A percentile compares a stretch with the other conserved stretches of the same genome.
phyloP scores from a whole-genome alignment of 1,284 basidiomycete genomes.

The Boletus mariae region DNA sequence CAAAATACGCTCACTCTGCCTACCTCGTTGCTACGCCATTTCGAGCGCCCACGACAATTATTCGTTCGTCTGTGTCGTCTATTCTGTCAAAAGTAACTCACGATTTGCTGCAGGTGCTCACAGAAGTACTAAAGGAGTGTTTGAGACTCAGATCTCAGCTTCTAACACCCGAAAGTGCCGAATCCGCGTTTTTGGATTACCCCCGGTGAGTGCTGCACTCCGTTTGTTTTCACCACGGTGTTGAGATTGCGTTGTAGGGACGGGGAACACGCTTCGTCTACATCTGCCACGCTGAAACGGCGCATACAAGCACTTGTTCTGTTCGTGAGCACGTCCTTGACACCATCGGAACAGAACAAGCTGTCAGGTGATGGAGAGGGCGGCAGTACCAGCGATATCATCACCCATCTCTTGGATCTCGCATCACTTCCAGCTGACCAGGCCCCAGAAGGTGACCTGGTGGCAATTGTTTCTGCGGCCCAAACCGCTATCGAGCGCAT shows the following conservation, averaged over 20 bases:
- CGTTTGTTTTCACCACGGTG: not conserved
- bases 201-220: constrained; percentile 43
- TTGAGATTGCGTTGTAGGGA: constrained; percentile 38
- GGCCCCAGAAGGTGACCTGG: constrained; percentile 23
- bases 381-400: constrained; percentile 31
- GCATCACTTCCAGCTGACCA: constrained; percentile 15
- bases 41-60: constrained; percentile 49
- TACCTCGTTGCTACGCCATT: constrained; percentile 61
- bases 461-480: constrained; percentile 46
- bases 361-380: constrained; percentile 38
- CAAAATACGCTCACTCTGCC: constrained; percentile 63
- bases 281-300: constrained; percentile 44
- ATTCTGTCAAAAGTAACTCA: constrained; percentile 15
- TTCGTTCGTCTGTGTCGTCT: constrained; percentile 37
- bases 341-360: constrained; percentile 32
- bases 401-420: constrained; percentile 28
- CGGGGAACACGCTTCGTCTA: constrained; percentile 48
- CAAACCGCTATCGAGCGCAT: constrained; percentile 46
- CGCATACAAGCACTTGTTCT: constrained; percentile 65
- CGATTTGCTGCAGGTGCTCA: constrained; percentile 47
- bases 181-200: constrained; percentile 55
- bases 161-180: constrained; percentile 36
- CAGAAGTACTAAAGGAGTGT: constrained; percentile 67
- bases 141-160: constrained; percentile 53
- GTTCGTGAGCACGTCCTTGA: constrained; percentile 46